Evolutionary conservation across 208 protist species (phyloP), one percentile per base, ranked within the genome.

Genomic region (Acanthamoeba culbertsoni): DNA sequence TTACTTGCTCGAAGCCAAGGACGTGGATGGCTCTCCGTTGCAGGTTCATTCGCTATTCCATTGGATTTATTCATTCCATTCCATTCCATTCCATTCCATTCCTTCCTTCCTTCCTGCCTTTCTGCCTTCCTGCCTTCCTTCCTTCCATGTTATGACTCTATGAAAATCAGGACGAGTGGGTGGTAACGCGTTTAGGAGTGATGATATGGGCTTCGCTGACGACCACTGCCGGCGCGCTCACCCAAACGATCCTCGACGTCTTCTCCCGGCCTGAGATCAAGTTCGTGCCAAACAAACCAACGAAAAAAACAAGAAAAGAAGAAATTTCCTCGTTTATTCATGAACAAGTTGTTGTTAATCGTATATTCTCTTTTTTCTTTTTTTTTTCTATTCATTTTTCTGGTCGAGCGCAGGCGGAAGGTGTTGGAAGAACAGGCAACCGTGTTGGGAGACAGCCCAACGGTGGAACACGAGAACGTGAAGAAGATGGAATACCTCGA

Each of bases 401-500:
- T 20, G 55, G 55, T 20, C 1, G 6, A 6, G 6, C 55, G 63
- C 63, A 82, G 71, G 71, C 18, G 53, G 20, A 82, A 82, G 71
- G 71, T 82, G 45, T 3, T 82, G 20, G 71, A 82, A 26, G 71
- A 82, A 43, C 71, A 82, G 71, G 5, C 46, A 8, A n/a, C 26
- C 0, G 71, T 82, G 71, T 6, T 82, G 40, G 71, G 71, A 26
- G 71, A 82, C 43, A 82, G 71, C 45, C 28, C 8, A n/a, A 82
- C 71, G 14, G 45, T 82, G 45, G 71, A 82, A 5, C 71, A 82
- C 71, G 71, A 82, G 7, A 37, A 82, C 42, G 45, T 82, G 26
- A 82, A 82, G 71, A 18, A 82, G 71, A 82, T 82, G 71, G 71
- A 82, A 0, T 82, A 55, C 45, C 71, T 82, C 71, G 71, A 82